Base-by-base conservation (phyloP, 176 grass and related monocot genomes). In the Bothriochloa decipiens region DNA sequence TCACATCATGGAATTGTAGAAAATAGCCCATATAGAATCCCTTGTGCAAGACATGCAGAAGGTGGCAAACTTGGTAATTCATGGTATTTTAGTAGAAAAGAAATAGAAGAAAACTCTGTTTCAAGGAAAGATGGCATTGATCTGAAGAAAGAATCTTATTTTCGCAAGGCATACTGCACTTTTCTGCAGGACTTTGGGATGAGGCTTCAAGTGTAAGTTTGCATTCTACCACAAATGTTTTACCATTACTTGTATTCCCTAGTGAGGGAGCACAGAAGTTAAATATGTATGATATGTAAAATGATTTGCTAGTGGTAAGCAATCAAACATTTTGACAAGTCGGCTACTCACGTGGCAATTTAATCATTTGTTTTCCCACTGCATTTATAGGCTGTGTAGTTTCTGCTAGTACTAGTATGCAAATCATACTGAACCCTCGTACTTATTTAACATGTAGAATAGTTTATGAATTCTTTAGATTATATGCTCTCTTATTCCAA, bases 111-210 rank as follows among this genome's bases (percentile, higher is more conserved):
- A 42, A 92, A 92, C 81, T 92, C 95, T 46, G 68, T 91, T 25
- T 97, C 92, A 64, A 89, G 88, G 67, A 84, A 41, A 80, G 92
- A 97, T 76, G 86, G 88, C 55, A 97, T 94, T 82, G 92, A 94
- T 91, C 55, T 91, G 70, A 97, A 94, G 84, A 97, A 94, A 67
- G 92, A 97, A 75, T 89, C 88, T 69, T 91, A 90, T 81, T 89
- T 94, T 79, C 90, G 95, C 81, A 97, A 97, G 79, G 91, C 95
- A 69, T 97, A 97, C 78, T 97, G 95, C 86, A 88, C 92, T 57
- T 97, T 92, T 85, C 80, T 97, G 79, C 95, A 97, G 75, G 95
- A 97, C 72, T 89, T 97, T n/a, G 95, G 95, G 67, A 94, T 97
- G 88, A 94, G 88, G 79, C 92, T 97, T 88, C 87, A 97, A 94